These are phyloP conservation scores for Olyra latifolia DNA, from an alignment of 176 grass and related monocot genomes.

Conservation along the genomic window DNA sequence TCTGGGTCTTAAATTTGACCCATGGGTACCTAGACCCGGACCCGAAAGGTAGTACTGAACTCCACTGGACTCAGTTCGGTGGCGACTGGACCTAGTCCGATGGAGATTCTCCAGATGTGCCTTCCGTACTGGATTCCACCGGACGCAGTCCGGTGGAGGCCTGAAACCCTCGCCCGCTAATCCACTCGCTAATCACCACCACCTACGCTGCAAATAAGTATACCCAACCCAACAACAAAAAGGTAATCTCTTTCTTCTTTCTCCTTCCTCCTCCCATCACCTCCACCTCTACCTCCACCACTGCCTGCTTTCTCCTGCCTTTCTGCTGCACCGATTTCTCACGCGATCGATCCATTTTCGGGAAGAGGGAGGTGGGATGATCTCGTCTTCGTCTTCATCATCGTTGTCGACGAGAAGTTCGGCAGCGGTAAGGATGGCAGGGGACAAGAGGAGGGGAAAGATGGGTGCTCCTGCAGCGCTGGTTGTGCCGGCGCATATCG, in stretches of 20 bases:
- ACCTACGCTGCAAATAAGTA: constrained; percentile 43
- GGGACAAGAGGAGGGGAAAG: constrained; percentile 15
- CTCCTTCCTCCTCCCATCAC: constrained; percentile 3
- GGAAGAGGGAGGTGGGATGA: constrained; percentile 35
- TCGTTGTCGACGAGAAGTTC: constrained; percentile 35
- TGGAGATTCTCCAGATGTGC: no score
- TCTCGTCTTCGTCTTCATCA: constrained; percentile 33
- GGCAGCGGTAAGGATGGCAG: neutral
- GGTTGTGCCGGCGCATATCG: constrained; percentile 27
- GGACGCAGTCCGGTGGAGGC: no score
- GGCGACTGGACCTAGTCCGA: no score
- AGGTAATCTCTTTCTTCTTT: constrained; percentile 30
- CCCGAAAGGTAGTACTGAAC: no score
- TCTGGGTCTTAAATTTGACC: no score
- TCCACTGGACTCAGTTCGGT: no score
- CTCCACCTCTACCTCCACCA: constrained; percentile 16
- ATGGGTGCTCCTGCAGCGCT: neutral
- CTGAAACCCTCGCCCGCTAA: no score
- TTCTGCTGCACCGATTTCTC: constrained; percentile 6
- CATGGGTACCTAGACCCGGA: no score
- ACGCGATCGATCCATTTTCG: constrained; percentile 25
- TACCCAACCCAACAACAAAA: constrained; percentile 36
- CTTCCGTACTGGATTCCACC: no score
- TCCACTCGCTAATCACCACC: constrained; percentile 45
- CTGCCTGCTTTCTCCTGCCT: constrained; percentile 25